Conservation (phyloP, 2,329 filamentous ascomycete genomes). For the Aspergillus aculeatinus region DNA sequence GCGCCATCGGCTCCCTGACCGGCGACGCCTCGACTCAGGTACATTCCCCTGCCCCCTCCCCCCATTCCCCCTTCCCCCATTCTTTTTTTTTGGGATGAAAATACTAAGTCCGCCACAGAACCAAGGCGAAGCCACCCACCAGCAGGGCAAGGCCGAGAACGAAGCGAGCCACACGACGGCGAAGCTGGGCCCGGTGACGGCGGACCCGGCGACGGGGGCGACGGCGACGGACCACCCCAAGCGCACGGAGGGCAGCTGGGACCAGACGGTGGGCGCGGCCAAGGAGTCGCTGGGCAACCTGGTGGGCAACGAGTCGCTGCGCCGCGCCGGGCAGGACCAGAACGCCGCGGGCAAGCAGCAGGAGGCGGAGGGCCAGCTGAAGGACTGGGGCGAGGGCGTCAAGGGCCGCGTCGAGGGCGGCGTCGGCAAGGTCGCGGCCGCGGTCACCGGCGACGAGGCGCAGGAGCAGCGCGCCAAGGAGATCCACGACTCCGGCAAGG, state of each 20-base stretch:
- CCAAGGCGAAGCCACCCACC: slow-evolving; percentile 64
- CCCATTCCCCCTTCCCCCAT: not conserved
- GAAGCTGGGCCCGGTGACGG: slow-evolving; percentile 70
- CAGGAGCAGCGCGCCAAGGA: slow-evolving; percentile 61
- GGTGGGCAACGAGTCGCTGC: slow-evolving; percentile 72
- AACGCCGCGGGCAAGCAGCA: slow-evolving; percentile 76
- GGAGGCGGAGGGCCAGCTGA: slow-evolving; percentile 79
- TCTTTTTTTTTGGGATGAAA: too few species aligned
- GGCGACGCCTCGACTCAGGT: slow-evolving; percentile 69
- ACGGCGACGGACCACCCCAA: slow-evolving; percentile 70
- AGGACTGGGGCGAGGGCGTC: slow-evolving; percentile 68
- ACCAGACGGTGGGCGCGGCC: slow-evolving; percentile 82
- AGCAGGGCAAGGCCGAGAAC: slow-evolving; percentile 65
- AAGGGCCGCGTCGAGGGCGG: slow-evolving; percentile 67
- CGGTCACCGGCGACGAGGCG: slow-evolving; percentile 67
- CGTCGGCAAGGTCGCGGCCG: slow-evolving; percentile 69
- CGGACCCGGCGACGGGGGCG: slow-evolving; percentile 65
- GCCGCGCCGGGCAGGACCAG: slow-evolving; percentile 72
- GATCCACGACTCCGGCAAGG: slow-evolving; percentile 80
- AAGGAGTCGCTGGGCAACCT: slow-evolving; percentile 80
- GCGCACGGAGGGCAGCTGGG: slow-evolving; percentile 71
- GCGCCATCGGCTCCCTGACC: slow-evolving; percentile 68
- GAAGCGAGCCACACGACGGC: slow-evolving; percentile 71
- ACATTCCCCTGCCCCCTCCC: slow-evolving; percentile 12
- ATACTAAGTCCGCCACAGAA: slow-evolving; percentile 29